phyloP scores from a whole-genome alignment of 371 early-diverging fungal genomes.

The Mucor velutinosus region DNA sequence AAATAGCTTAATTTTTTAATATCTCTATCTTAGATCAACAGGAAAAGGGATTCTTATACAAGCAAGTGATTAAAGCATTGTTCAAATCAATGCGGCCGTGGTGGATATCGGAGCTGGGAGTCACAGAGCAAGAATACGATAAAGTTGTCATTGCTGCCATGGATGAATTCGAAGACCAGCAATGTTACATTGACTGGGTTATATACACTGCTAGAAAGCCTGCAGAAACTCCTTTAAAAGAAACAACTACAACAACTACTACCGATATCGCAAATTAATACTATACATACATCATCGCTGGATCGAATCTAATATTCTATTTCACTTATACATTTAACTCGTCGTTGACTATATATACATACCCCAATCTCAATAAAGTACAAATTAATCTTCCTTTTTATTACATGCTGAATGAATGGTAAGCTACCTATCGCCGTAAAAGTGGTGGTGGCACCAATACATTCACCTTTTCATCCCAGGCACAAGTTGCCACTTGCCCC shows the following conservation, averaged over 20 bases:
- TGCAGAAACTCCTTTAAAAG: not conserved
- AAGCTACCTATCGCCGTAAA: slow-evolving; percentile 32
- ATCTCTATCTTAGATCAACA: slow-evolving; percentile 22
- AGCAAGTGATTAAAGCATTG: slow-evolving; percentile 38
- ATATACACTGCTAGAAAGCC: slow-evolving; percentile 29
- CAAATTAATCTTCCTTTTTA: not conserved
- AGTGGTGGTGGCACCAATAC: slow-evolving; percentile 60
- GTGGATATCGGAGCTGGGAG: slow-evolving; percentile 41
- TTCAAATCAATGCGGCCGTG: slow-evolving; percentile 45
- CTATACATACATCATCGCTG: not conserved
- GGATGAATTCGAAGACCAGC: slow-evolving; percentile 28
- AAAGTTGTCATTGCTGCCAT: slow-evolving; percentile 22
- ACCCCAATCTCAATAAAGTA: not conserved
- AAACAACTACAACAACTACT: not conserved
- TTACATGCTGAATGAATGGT: not conserved
- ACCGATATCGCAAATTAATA: not conserved
- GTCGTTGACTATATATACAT: not conserved
- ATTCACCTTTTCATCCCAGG: slow-evolving; percentile 91
- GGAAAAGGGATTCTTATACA: slow-evolving; percentile 45
- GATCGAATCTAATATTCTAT: slow-evolving; percentile 3
- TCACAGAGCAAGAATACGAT: slow-evolving; percentile 30
- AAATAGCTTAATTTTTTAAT: not conserved
- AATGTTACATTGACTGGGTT: slow-evolving; percentile 18
- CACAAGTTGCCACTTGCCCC: slow-evolving; percentile 88
- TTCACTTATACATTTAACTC: not conserved